Base-by-base conservation (phyloP, 495 filamentous ascomycete genomes). In the Cetradonia linearis region DNA sequence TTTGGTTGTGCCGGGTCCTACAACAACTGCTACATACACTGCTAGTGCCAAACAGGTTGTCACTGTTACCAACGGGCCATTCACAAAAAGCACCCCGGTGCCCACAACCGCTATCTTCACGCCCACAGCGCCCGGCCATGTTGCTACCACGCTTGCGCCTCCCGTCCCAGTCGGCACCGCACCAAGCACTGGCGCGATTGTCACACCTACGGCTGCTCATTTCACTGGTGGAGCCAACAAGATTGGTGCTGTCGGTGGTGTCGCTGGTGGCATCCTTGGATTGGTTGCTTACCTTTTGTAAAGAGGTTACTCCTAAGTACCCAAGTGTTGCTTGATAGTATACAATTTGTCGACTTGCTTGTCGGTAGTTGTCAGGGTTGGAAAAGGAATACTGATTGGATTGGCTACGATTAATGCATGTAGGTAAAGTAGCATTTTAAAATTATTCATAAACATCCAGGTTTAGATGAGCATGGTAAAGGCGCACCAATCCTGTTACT, bases 251-350 rank as follows among this genome's bases (percentile, higher is more conserved):
- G 74, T 70, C 53, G 70, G 66, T 42, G 70, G 65, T 55, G 57
- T 74, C 20, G 68, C 68, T 47, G 67, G 67, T 25, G 50, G 30
- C 34, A 36, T 69, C 61, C 53, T 73, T 59, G 74, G 72, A 65
- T 65, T 74, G 37, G 70, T 65, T 44, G 72, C 70, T 65, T 73
- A 70, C 65, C 59, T 73, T 56, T 64, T 75, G 69, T 75, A 72
- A 72, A 62, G 13, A 46, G 42, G n/a, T 42, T 20, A 6, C 38
- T 42, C n/a, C n/a, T n/a, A n/a, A n/a, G n/a, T 8, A 42, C 16
- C 5, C 38, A 42, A 42, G 38, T 42, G 37, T 38, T 16, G 10
- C 10, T 3, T 1, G 3, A 4, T 2, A 38, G 2, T 13, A 5
- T 7, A 38, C 18, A 18, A 38, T 20, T n/a, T n/a, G n/a, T n/a